Evolutionary conservation across 108 stramenopile species (phyloP), one percentile per base, ranked within the genome.

Genomic region (Cylindrotheca closterium): DNA sequence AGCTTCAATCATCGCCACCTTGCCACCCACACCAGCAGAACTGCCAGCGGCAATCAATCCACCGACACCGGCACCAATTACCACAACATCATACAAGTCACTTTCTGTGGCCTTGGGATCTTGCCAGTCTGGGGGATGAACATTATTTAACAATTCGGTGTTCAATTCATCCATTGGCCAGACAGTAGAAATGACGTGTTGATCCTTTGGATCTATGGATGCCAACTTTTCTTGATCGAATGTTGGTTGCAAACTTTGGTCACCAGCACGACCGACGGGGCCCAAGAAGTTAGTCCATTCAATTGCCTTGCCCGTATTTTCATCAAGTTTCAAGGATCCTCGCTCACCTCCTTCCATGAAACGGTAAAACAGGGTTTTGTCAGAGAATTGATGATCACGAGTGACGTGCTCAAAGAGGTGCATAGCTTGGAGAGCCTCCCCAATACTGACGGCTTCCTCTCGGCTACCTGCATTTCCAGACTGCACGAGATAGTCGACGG

Each of bases 1-100:
- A 51, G 69, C 85, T 78, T 96, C 95, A 48, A 96, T 92, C 52
- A 96, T 51, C 18, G 93, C 91, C 17, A 85, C 85, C 28, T 75
- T 77, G 57, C 80, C 87, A 18, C 91, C 90, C 26, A 93, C 75
- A 10, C 82, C 85, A 10, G 85, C 88, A 4, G 82, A 79, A 27
- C 87, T 82, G 23, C 84, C 78, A 15, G 89, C 86, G 21, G 87
- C 68, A 5, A 92, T 80, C 33, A 96, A 59, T 0, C 95, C 95
- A 1, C 79, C 88, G 22, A 83, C 70, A 31, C 95, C 95, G 7
- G 83, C 86, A 24, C 89, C 87, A 60, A 87, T 87, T 4, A 82
- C 84, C 24, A 96, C 88, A 34, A 96, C 63, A 68, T 93, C 92
- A 67, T 95, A 95, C 30, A 51, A 61, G 55, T 79, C 64, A 3